Conservation (phyloP, 768 basidiomycete genomes). For the Boletus pseudopeckii region DNA sequence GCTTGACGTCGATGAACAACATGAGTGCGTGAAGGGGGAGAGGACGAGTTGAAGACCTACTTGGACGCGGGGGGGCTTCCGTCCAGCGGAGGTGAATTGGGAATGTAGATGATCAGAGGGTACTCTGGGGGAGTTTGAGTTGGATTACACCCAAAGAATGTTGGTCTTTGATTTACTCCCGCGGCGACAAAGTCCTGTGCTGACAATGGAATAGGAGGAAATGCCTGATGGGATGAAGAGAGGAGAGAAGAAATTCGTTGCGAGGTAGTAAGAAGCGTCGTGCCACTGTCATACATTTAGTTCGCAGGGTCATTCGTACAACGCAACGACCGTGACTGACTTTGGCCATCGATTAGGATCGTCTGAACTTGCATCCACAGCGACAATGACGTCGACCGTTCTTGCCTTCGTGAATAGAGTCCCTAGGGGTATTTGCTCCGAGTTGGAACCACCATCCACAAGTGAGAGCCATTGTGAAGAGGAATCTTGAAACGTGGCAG, state of each 20-base stretch:
- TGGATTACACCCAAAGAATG: constrained; percentile 79
- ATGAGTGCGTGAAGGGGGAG: constrained; percentile 5
- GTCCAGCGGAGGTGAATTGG: constrained; percentile 68
- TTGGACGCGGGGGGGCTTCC: constrained; percentile 64
- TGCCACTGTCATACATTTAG: constrained; percentile 42
- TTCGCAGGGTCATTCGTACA: background rate
- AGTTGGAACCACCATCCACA: constrained; percentile 69
- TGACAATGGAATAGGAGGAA: constrained; percentile 61
- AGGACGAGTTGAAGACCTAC: constrained; percentile 31
- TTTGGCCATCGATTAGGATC: constrained; percentile 64
- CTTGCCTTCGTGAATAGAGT: constrained; percentile 70
- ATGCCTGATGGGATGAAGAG: constrained; percentile 50
- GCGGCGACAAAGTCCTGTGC: constrained; percentile 50
- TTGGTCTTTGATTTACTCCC: constrained; percentile 64
- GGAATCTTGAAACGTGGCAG: constrained; percentile 50
- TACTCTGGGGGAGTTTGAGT: constrained; percentile 46
- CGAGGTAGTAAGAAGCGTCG: constrained; percentile 43
- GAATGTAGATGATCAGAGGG: constrained; percentile 71
- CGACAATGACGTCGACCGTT: constrained; percentile 70
- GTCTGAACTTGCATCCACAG: constrained; percentile 65
- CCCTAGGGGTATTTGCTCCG: constrained; percentile 67
- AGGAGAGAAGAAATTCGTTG: constrained; percentile 44
- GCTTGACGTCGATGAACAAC: constrained; percentile 29
- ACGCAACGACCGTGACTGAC: constrained; percentile 34
- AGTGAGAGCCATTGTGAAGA: constrained; percentile 53